Base-by-base conservation (phyloP, 2,329 filamentous ascomycete species). In the Sarocladium strictum region DNA sequence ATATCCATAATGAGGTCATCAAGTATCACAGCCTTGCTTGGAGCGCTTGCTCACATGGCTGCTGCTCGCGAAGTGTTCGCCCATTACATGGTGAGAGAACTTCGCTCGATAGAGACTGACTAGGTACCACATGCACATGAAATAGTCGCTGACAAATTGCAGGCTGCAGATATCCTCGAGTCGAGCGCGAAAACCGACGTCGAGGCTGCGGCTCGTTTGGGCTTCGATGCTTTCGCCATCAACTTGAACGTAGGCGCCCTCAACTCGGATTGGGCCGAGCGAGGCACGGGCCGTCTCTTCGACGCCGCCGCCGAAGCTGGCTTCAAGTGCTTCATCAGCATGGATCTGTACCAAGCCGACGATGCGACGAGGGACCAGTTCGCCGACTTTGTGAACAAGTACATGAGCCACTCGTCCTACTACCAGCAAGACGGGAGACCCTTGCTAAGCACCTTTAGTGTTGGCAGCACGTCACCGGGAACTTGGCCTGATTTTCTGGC, bases 221-320 rank as follows among this genome's bases (percentile, higher is more conserved):
- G 65, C 26, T 64, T 67, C 53, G 61, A 64, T 35, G 65, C 62
- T 27, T 67, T 67, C 45, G 65, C 65, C 10, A 57, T 67, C 47
- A 67, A 67, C 56, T 57, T 67, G 38, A 67, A 67, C 55, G 60
- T 65, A 17, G 63, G 59, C 19, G 58, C 59, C 5, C 55, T 55
- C 19, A 33, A 33, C 24, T 41, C 32, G 15, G 5, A 17, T 33
- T 58, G 55, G 55, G 45, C 57, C 14, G 33, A 41, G 6, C 23
- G 27, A 17, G 14, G 26, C 40, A 53, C 56, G 38, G 24, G 37
- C 6, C 47, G 54, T 33, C 53, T 58, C 53, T 58, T 58, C 38
- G 41, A 35, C 40, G 38, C 33, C 15, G 57, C 57, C 29, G 47
- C 35, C 12, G 21, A 41, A 5, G 55, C 37, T 3, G 53, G 41